phyloP scores from a whole-genome alignment of 495 filamentous ascomycete genomes.

The Hypoxylon crocopeplum region DNA sequence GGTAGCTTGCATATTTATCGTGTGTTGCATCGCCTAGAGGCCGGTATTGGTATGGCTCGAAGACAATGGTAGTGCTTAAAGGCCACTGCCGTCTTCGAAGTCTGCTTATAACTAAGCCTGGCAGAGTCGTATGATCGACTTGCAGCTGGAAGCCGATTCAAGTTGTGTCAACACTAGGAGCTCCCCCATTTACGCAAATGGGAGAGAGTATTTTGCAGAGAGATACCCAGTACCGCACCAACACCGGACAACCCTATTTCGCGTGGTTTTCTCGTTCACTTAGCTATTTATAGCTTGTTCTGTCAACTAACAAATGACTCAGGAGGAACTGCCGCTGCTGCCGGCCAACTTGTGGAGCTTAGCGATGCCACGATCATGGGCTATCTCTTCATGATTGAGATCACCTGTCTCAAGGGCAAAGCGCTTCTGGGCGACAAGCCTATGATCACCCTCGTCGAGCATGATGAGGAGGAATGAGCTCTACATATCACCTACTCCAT shows the following conservation, averaged over 20 bases:
- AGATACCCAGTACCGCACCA: background rate
- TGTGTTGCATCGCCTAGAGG: background rate
- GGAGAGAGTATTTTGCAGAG: background rate
- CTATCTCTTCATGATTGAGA: slow-evolving; percentile 95
- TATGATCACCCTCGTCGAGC: slow-evolving; percentile 79
- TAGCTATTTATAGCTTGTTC: slow-evolving; percentile 11
- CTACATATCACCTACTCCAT: slow-evolving; percentile 1
- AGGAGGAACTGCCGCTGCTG: slow-evolving; percentile 93
- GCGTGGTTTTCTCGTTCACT: slow-evolving; percentile 8
- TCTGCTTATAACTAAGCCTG: slow-evolving; percentile 1
- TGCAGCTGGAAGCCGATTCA: slow-evolving; percentile 3
- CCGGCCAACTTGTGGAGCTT: slow-evolving; percentile 82
- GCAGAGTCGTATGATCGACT: slow-evolving; percentile 2
- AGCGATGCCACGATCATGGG: slow-evolving; percentile 84
- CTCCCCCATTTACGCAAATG: background rate
- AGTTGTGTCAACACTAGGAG: background rate
- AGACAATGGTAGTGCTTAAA: slow-evolving; percentile 3
- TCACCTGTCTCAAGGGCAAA: slow-evolving; percentile 91
- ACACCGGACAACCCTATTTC: slow-evolving; percentile 2
- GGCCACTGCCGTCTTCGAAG: background rate
- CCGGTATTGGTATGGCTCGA: slow-evolving; percentile 1
- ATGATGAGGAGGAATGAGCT: slow-evolving; percentile 42
- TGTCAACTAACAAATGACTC: slow-evolving; percentile 28
- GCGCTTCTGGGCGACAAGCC: slow-evolving; percentile 83
- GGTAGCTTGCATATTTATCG: background rate